Evolutionary conservation across 352 stramenopile genomes (phyloP), one percentile per base, ranked within the genome.

Genomic region (Globisporangium nodosum): DNA sequence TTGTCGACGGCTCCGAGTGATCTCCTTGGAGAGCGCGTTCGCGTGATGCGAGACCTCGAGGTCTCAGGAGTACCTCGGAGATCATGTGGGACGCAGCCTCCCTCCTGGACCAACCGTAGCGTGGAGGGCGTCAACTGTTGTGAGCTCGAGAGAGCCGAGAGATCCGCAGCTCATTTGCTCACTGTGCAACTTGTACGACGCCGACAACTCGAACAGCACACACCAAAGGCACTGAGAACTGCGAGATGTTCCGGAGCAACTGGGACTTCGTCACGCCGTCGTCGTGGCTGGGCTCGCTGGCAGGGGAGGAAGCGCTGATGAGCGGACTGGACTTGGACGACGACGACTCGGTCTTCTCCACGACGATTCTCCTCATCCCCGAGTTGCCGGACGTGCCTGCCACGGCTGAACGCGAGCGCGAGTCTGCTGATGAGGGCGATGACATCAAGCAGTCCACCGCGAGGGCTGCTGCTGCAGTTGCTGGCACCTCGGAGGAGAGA

Each of bases 231-330:
- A 43, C 12, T 18, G 11, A 37, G 3, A 37, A 37, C 12, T 13
- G 12, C 0, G 37, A 18, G 15, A 82, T 83, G 76, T 73, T 79
- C 45, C 73, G 73, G n/a, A 66, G 54, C 5, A 69, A 78, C 54
- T 87, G 77, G 73, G 73, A 87, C 35, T 52, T 74, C 20, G 70
- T 88, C 46, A 71, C 78, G 31, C 75, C 78, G 15, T 57, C 70
- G 7, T 69, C 69, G 51, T 86, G 73, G 75, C 55, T 85, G 15
- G 68, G 69, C 39, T 70, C 73, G 47, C 58, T 88, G 18, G 67
- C 65, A 11, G 66, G 73, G 33, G 75, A 86, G 59, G 73, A 88
- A 53, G 58, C 78, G 55, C 73, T 83, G 37, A 72, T 85, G 59
- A 54, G 68, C 42, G 64, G 73, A 0, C 49, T 69, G 37, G 37